Conservation (phyloP, 2,329 filamentous ascomycete species). For the Xylariales sp. region DNA sequence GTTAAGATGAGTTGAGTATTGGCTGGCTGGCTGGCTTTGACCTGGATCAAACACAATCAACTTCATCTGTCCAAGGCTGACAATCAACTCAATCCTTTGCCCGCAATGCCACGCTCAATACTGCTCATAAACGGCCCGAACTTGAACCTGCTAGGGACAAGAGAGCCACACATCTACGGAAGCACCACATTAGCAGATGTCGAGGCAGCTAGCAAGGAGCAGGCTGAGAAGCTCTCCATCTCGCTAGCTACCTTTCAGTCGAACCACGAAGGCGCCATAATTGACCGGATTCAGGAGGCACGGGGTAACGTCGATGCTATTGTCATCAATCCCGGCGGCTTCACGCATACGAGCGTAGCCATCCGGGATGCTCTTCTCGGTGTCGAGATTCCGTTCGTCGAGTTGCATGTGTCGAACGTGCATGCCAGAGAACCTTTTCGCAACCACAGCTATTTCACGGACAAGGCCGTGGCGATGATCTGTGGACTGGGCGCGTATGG, state of each 20-base stretch:
- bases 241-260: constrained; percentile 63
- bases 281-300: constrained; percentile 69
- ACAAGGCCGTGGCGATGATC: constrained; percentile 71
- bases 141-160: constrained; percentile 71
- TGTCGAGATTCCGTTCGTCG: constrained; percentile 68
- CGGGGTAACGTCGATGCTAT: constrained; percentile 55
- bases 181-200: constrained; percentile 63
- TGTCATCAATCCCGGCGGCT: constrained; percentile 71
- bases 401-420: constrained; percentile 73
- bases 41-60: no score
- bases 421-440: constrained; percentile 66
- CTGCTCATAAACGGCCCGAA: constrained; percentile 80
- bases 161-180: constrained; percentile 72
- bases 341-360: constrained; percentile 72
- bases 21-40: no score
- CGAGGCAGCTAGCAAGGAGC: constrained; percentile 40
- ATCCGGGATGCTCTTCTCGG: constrained; percentile 69
- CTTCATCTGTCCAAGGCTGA: no score
- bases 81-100: no score
- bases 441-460: constrained; percentile 66
- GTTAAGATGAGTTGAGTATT: no score
- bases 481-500: constrained; percentile 62
- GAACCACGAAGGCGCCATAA: constrained; percentile 71
- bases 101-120: constrained; percentile 40
- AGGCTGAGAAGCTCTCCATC: constrained; percentile 43